These are phyloP conservation scores for Globisporangium rhizosaccharum DNA, from an alignment of 352 stramenopile genomes.

Conservation along the genomic window DNA sequence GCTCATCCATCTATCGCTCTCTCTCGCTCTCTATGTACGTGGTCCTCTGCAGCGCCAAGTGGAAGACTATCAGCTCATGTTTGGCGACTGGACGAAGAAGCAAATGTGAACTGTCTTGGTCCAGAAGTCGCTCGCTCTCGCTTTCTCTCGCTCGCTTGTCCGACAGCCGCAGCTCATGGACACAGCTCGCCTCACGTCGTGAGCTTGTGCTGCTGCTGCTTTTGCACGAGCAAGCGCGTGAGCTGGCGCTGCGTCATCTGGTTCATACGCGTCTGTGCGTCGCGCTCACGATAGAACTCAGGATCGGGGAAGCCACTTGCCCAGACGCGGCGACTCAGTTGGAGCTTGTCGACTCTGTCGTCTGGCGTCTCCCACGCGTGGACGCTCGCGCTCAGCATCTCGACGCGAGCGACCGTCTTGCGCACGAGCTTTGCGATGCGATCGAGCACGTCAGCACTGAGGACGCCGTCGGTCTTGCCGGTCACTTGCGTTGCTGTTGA, in stretches of 20 bases:
- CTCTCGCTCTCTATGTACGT: too few relatives aligned
- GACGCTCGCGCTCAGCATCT: slow-evolving; percentile 21
- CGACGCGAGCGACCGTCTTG: slow-evolving; percentile 19
- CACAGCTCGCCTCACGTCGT: too few relatives aligned
- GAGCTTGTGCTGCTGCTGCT: slow-evolving; percentile 2
- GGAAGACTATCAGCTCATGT: slow-evolving; percentile 77
- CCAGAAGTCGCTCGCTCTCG: too few relatives aligned
- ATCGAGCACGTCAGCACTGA: slow-evolving; percentile 7
- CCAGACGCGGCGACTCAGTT: slow-evolving; percentile 31
- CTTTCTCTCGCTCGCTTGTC: neutral
- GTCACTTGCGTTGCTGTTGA: neutral
- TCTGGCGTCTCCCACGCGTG: slow-evolving; percentile 43
- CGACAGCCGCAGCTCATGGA: neutral
- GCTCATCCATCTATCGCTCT: neutral
- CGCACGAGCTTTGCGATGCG: slow-evolving; percentile 13
- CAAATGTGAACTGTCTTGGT: slow-evolving; percentile 32
- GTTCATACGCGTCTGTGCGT: slow-evolving; percentile 21
- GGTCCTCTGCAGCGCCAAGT: slow-evolving; percentile 38
- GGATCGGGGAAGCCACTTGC: slow-evolving; percentile 42
- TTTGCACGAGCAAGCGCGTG: slow-evolving; percentile 17
- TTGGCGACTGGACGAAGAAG: slow-evolving; percentile 83
- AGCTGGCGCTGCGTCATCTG: slow-evolving; percentile 24
- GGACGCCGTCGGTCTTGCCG: neutral
- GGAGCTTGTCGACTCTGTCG: slow-evolving; percentile 32
- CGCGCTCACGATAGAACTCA: slow-evolving; percentile 34